Percentiles rank a stretch among this genome's conserved stretches.
These are phyloP conservation scores for Zopfochytrium polystomum DNA, from an alignment of 371 early-diverging fungal species.

Conservation along the genomic window DNA sequence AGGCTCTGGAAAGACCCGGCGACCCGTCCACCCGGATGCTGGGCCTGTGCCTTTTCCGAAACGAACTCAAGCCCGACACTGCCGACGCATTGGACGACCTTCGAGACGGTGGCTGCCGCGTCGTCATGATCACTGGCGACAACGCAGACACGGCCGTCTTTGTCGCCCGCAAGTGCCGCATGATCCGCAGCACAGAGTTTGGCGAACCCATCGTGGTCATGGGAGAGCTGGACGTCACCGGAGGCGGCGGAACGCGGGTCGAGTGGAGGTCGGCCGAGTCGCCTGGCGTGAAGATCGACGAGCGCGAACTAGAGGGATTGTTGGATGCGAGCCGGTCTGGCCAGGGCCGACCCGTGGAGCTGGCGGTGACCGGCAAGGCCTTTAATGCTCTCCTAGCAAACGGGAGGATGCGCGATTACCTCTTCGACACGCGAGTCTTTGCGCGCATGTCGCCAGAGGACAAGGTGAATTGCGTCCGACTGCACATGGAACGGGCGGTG, in stretches of 20 bases:
- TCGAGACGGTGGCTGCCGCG: conserved; percentile 66
- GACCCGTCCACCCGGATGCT: conserved; percentile 47
- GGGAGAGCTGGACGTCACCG: conserved; percentile 26
- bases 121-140: conserved; percentile 93
- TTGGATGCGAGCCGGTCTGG: conserved; percentile 26
- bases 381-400: conserved; percentile 44
- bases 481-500: conserved; percentile 67
- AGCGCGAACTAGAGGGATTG: conserved; percentile 23
- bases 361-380: conserved; percentile 67
- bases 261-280: conserved; percentile 54
- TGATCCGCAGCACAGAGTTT: conserved; percentile 50
- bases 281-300: conserved; percentile 35
- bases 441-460: conserved; percentile 44
- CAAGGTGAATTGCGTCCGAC: conserved; percentile 56
- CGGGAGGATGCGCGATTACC: conserved; percentile 24
- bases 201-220: conserved; percentile 30
- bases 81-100: conserved; percentile 64
- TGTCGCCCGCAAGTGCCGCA: conserved; percentile 75
- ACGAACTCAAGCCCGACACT: conserved; percentile 76
- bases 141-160: conserved; percentile 82
- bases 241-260: conserved; percentile 16
- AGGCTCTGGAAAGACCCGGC: conserved; percentile 53
- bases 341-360: conserved; percentile 44
- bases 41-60: conserved; percentile 77
- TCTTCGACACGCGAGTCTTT: conserved; percentile 40